Evolutionary conservation across 1,139 yeast genomes (phyloP).

Genomic region (Meyerozyma smithsonii): DNA sequence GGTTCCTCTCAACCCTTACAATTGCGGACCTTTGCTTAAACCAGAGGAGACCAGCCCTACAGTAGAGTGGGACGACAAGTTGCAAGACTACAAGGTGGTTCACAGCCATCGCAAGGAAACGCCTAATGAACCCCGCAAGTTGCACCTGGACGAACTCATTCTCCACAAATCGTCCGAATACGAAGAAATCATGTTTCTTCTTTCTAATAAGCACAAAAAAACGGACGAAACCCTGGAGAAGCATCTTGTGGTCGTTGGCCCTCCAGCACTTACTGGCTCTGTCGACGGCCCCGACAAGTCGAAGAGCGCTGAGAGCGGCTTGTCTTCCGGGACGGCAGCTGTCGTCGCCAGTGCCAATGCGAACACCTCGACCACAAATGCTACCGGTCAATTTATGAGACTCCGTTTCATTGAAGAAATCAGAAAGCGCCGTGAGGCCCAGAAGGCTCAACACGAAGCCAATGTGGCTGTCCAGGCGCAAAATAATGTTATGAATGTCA

Average conservation of each 20-base stretch:
- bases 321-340: constrained; percentile 14
- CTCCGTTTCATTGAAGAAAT: constrained; percentile 45
- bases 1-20: constrained; percentile 67
- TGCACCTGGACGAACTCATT: constrained; percentile 43
- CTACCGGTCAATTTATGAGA: constrained; percentile 45
- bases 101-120: constrained; percentile 46
- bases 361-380: constrained; percentile 14
- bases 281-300: constrained; percentile 3
- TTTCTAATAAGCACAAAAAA: constrained; percentile 37
- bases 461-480: constrained; percentile 29
- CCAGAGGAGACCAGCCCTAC: constrained; percentile 47
- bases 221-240: constrained; percentile 36
- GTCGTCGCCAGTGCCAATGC: constrained; percentile 14
- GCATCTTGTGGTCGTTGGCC: constrained; percentile 39
- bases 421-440: constrained; percentile 41
- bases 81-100: constrained; percentile 27
- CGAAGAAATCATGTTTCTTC: constrained; percentile 76
- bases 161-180: constrained; percentile 78
- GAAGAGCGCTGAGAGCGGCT: not conserved
- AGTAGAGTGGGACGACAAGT: constrained; percentile 35
- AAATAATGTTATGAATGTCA: constrained; percentile 28
- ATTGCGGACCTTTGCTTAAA: constrained; percentile 38
- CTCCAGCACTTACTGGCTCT: constrained; percentile 21
- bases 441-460: constrained; percentile 41
- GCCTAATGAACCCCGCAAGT: constrained; percentile 37